Evolutionary conservation across 2,329 filamentous ascomycete species (phyloP), one percentile per base, ranked within the genome.

Genomic region (Aspergillus quadricinctus): DNA sequence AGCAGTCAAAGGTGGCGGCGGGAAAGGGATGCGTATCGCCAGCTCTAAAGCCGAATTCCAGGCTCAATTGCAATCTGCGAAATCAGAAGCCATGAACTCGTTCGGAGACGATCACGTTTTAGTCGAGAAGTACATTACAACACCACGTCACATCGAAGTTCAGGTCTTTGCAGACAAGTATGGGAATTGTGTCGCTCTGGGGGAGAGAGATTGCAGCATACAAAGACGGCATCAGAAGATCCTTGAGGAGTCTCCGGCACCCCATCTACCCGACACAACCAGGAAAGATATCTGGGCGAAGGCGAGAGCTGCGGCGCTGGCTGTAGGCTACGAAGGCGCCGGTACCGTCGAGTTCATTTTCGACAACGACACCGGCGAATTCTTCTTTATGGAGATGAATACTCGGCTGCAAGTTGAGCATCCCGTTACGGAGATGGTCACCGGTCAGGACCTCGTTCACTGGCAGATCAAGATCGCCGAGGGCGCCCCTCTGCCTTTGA

Each of bases 331-430:
- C 59, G 83, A 87, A 69, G 85, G 85, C 29, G 85, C 85, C 4
- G 85, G 85, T 4, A 88, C 85, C 0, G 85, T 88, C 0, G 85
- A 88, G 61, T 88, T 88, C 69, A 87, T 88, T 61, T 87, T 88
- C 64, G 85, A 88, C 70, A 87, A 87, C 60, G 85, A 87, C 54
- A 80, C 78, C 3, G 83, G 83, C 40, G 77, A 86, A 46, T 87
- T 87, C 73, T 88, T 85, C 72, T 87, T 88, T 74, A 87, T 87
- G 85, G 85, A 88, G 65, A 88, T 87, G 84, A 87, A 87, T 69
- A 87, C 94, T 0, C 83, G 94, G 52, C 79, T 99, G 21, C 94
- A 99, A 74, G 94, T 99, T 50, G 94, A 99, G 76, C 94, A 99
- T 68, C 94, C 94, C 0, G 94, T 97, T 21, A 97, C 87, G 0